These are phyloP conservation scores for Aspergillus diversus DNA, from an alignment of 495 filamentous ascomycete species.

Conservation along the genomic window DNA sequence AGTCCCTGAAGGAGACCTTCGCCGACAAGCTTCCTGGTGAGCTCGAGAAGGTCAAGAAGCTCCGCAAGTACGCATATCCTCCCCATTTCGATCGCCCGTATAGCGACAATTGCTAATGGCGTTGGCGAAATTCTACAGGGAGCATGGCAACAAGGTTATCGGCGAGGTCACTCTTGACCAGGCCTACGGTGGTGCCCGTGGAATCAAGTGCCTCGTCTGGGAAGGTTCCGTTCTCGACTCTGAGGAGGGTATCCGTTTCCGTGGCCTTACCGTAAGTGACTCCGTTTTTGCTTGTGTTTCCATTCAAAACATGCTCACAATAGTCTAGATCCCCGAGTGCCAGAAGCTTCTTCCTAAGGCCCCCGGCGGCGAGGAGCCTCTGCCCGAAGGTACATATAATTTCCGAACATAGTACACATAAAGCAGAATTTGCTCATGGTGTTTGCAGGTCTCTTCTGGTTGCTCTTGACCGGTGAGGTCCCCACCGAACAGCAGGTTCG, in stretches of 20 bases:
- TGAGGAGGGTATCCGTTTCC: slow-evolving; percentile 98
- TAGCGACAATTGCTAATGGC: slow-evolving; percentile 27
- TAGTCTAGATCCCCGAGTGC: slow-evolving; percentile 87
- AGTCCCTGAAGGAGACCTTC: slow-evolving; percentile 99
- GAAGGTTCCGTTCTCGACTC: slow-evolving; percentile 98
- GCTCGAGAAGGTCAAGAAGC: slow-evolving; percentile 98
- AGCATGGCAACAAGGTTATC: slow-evolving; percentile 90
- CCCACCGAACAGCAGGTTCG: slow-evolving; percentile 97
- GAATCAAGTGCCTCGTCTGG: slow-evolving; percentile 98
- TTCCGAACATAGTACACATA: neutral
- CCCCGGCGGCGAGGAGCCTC: slow-evolving; percentile 90
- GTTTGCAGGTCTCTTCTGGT: slow-evolving; percentile 87
- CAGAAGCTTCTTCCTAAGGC: slow-evolving; percentile 96
- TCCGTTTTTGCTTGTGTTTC: neutral
- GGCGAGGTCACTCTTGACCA: slow-evolving; percentile 99
- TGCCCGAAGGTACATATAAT: slow-evolving; percentile 71
- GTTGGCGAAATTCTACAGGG: slow-evolving; percentile 54
- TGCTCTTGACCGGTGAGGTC: slow-evolving; percentile 95
- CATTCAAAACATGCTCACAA: slow-evolving; percentile 24
- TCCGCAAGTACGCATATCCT: slow-evolving; percentile 74
- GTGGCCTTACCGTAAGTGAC: slow-evolving; percentile 79
- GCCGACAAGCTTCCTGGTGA: slow-evolving; percentile 92
- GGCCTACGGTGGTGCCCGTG: slow-evolving; percentile 98
- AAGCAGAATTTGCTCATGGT: neutral
- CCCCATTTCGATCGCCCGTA: neutral